Conservation (phyloP, 2,329 filamentous ascomycete species). For the Penicillium capsulatum region DNA sequence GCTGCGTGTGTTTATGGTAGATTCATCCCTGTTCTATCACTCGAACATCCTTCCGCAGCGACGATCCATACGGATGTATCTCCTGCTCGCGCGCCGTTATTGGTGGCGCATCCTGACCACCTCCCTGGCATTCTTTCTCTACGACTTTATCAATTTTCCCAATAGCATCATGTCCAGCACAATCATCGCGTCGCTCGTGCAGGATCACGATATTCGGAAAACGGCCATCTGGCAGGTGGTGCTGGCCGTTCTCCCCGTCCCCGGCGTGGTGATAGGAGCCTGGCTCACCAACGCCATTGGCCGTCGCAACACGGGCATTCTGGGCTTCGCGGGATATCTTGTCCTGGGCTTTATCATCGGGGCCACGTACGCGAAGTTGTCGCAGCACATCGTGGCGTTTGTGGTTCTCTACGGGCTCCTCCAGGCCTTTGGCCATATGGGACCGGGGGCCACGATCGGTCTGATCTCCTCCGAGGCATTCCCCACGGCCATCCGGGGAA, state of each 20-base stretch:
- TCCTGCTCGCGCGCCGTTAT: conserved; percentile 26
- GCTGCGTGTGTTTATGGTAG: conserved; percentile 34
- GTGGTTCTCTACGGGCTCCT: conserved; percentile 35
- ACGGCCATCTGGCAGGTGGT: conserved; percentile 37
- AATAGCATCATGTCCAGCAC: conserved; percentile 36
- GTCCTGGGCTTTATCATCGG: conserved; percentile 33
- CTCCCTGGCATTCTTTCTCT: conserved; percentile 35
- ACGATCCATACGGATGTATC: conserved; percentile 23
- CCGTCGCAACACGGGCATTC: conserved; percentile 27
- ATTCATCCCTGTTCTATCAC: conserved; percentile 31
- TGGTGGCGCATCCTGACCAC: conserved; percentile 29
- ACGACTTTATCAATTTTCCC: conserved; percentile 39
- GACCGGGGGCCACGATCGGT: conserved; percentile 33
- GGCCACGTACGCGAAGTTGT: conserved; percentile 25
- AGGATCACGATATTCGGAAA: conserved; percentile 29
- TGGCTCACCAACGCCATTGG: conserved; percentile 34
- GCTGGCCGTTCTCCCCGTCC: conserved; percentile 31
- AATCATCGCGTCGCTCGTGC: conserved; percentile 33
- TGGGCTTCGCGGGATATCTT: conserved; percentile 29
- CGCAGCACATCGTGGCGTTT: conserved; percentile 29
- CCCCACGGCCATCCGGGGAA: conserved; percentile 32
- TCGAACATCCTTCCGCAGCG: conserved; percentile 31
- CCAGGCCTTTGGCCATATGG: conserved; percentile 34
- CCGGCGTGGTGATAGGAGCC: conserved; percentile 32
- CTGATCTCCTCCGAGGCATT: conserved; percentile 33